phyloP scores from a whole-genome alignment of 805 yeast species.

The Saccharomyces cerevisiae region DNA sequence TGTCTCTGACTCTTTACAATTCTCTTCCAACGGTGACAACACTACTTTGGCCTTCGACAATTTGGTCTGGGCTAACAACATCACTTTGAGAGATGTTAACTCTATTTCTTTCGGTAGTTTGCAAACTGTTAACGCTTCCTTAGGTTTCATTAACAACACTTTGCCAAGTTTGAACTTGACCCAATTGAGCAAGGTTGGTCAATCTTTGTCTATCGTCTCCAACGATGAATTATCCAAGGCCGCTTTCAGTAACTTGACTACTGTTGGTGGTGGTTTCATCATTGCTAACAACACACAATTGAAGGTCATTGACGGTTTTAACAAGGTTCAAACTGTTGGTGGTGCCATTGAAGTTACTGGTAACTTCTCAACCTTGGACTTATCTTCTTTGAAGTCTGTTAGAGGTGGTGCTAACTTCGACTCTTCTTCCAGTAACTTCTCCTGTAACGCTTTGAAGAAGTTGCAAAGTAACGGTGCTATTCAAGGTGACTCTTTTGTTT shows the following conservation, averaged over 20 bases:
- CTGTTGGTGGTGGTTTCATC: conserved; percentile 89
- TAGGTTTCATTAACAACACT: conserved; percentile 70
- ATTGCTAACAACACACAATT: conserved; percentile 78
- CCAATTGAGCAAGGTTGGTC: conserved; percentile 59
- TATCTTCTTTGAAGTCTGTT: conserved; percentile 66
- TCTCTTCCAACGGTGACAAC: conserved; percentile 77
- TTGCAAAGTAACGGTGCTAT: conserved; percentile 73
- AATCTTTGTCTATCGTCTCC: conserved; percentile 64
- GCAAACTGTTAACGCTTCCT: conserved; percentile 66
- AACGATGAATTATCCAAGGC: conserved; percentile 66
- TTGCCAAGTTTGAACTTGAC: conserved; percentile 48
- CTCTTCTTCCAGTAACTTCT: conserved; percentile 60
- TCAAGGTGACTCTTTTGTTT: conserved; percentile 81
- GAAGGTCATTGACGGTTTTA: conserved; percentile 61
- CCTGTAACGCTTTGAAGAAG: conserved; percentile 68
- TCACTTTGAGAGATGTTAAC: conserved; percentile 73
- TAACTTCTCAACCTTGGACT: conserved; percentile 69
- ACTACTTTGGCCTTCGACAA: conserved; percentile 61
- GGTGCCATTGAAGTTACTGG: conserved; percentile 86
- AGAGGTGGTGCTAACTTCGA: conserved; percentile 87
- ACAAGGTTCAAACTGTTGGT: conserved; percentile 60
- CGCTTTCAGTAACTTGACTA: conserved; percentile 59
- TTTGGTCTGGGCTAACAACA: conserved; percentile 79
- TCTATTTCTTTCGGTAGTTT: conserved; percentile 64
- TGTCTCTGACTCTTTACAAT: conserved; percentile 66